phyloP scores from a whole-genome alignment of 2,329 filamentous ascomycete species.

The Aspergillus flavus region DNA sequence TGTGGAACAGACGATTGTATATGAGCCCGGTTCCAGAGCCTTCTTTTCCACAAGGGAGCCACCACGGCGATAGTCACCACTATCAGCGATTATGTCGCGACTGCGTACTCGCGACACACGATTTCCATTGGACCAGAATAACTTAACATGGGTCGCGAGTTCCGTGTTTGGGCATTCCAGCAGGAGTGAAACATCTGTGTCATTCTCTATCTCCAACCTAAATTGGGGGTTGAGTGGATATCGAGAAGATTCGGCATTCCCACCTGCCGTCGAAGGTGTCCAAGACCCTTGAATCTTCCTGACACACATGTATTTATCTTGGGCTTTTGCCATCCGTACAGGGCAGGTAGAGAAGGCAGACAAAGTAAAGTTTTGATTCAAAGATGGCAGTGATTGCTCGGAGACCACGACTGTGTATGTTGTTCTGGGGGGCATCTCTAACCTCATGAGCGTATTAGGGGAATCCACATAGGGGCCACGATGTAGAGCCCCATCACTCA shows the following conservation, averaged over 20 bases:
- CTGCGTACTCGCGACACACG: slow-evolving; percentile 69
- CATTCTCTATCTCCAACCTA: slow-evolving; percentile 58
- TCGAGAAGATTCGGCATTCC: slow-evolving; percentile 73
- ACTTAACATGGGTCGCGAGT: slow-evolving; percentile 78
- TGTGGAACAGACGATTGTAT: slow-evolving; percentile 88
- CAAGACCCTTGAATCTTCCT: slow-evolving; percentile 67
- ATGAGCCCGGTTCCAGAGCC: slow-evolving; percentile 69
- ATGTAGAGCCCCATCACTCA: slow-evolving; percentile 71
- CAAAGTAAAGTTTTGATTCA: slow-evolving; percentile 81
- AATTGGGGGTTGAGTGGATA: slow-evolving; percentile 92
- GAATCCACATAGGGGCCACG: slow-evolving; percentile 90
- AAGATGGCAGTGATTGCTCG: slow-evolving; percentile 74
- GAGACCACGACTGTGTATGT: slow-evolving; percentile 70
- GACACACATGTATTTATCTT: slow-evolving; percentile 61
- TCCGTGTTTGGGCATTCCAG: slow-evolving; percentile 69
- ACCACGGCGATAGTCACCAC: slow-evolving; percentile 84
- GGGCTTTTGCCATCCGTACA: slow-evolving; percentile 64
- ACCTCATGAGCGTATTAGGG: slow-evolving; percentile 81
- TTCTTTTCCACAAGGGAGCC: slow-evolving; percentile 69
- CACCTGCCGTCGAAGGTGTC: slow-evolving; percentile 79
- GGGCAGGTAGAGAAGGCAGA: slow-evolving; percentile 73
- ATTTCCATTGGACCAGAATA: slow-evolving; percentile 76
- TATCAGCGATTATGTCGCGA: slow-evolving; percentile 78
- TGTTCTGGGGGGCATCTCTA: slow-evolving; percentile 60
- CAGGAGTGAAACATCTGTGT: slow-evolving; percentile 70